Base-by-base conservation (phyloP, 169 alveolate species). In the Blepharisma undulans region DNA sequence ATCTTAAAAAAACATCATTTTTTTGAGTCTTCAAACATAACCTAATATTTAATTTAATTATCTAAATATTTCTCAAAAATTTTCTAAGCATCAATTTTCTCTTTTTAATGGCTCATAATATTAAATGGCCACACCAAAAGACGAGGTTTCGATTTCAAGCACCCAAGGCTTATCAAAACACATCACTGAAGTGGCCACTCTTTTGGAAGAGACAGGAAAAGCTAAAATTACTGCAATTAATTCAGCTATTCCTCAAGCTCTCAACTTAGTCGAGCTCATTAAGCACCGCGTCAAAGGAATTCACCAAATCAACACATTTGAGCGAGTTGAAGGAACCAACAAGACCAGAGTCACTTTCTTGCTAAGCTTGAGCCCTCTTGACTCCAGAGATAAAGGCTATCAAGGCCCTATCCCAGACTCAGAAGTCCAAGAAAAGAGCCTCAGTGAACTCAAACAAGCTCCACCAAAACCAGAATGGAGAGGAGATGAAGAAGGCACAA, bases 231-330 rank as follows among this genome's bases (percentile, higher is more conserved):
- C 89, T 5, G 89, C 89, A 59, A 82, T 82, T 22, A 82, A 82
- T 74, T 22, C 77, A 32, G 89, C 89, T 21, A 82, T 82, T 22
- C 36, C 89, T n/a, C 25, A 72, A 36, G 89, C 89, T 19, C 33
- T 82, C 2, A 36, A 32, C 29, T 22, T 82, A 19, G 89, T 59
- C 7, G 89, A 82, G 22, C 60, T 82, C 30, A 27, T 82, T 12
- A 82, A 82, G 89, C 89, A 82, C 76, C 33, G 77, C 33, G 77
- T 82, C 78, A 82, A 82, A 82, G 76, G 76, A 21, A n/a, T 82
- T 22, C 76, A 82, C 78, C 89, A 82, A 82, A 72, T 25, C 25
- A 82, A 82, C 89, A 82, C 27, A 60, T 82, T 82, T 30, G 89
- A 82, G 34, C 33, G 76, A 2, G 89, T 82, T 34, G 89, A 34